A percentile compares a stretch with the other conserved stretches of the same genome.
Evolutionary conservation across 139 green algal genomes (phyloP).

Genomic region (Raphidocelis subcapitata): DNA sequence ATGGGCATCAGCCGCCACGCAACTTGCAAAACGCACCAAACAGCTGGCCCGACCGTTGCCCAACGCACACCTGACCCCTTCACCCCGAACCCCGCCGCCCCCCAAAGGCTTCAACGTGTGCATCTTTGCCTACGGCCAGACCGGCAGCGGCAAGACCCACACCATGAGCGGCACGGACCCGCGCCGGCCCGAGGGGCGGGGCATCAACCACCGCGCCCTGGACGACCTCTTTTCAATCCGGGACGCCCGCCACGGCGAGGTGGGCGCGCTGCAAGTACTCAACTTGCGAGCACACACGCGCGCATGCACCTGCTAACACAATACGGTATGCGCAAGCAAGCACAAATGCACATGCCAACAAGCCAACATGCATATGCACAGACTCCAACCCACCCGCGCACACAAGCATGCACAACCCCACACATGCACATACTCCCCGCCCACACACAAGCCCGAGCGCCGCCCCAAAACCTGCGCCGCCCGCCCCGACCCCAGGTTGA

Average conservation of each 20-base stretch:
- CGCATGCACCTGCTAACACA: no score
- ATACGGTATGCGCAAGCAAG: no score
- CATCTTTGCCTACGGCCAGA: conserved; percentile 88
- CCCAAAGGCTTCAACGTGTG: conserved; percentile 86
- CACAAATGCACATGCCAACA: no score
- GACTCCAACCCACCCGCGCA: no score
- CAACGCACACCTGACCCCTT: no score
- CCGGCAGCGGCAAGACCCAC: conserved; percentile 84
- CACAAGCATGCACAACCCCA: no score
- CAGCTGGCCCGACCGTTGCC: no score
- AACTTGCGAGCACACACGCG: no score
- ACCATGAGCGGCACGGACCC: conserved; percentile 77
- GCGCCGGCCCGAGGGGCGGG: conserved; percentile 51
- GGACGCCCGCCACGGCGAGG: conserved; percentile 60
- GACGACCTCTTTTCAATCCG: conserved; percentile 86
- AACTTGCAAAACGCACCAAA: no score
- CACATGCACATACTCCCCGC: background rate
- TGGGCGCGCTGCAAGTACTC: conserved; percentile 14
- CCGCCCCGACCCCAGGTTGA: conserved; percentile 42
- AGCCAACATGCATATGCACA: no score
- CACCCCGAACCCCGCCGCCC: no score
- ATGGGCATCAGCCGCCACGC: no score
- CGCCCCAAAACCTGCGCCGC: background rate
- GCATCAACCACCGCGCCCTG: conserved; percentile 90
- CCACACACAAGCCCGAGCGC: background rate